These are phyloP conservation scores for Narthecium ossifragum DNA, from an alignment of 106 monocot genomes.

Conservation along the genomic window DNA sequence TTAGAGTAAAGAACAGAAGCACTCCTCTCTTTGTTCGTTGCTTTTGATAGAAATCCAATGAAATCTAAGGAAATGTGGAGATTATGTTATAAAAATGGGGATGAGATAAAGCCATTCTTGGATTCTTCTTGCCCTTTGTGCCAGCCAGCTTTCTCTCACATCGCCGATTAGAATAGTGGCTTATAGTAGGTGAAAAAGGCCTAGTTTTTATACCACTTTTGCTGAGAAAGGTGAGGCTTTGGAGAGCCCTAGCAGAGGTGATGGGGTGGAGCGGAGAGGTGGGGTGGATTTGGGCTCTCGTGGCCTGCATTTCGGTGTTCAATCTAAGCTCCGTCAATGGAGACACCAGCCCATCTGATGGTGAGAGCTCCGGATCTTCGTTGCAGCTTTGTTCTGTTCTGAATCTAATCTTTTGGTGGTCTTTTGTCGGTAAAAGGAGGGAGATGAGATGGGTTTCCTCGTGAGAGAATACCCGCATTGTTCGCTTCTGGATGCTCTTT, in stretches of 20 bases:
- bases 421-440: not conserved
- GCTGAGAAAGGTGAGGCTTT: too few relatives aligned
- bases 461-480: not conserved
- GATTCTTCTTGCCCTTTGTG: conserved; percentile 6
- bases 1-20: too few relatives aligned
- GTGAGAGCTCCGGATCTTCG: conserved; percentile 13
- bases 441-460: not conserved
- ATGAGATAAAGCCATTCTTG: not conserved
- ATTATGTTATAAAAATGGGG: not conserved
- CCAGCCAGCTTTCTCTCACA: conserved; percentile 1
- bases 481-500: too few relatives aligned
- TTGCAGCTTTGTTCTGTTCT: not conserved
- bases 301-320: conserved; percentile 31
- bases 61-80: not conserved
- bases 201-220: too few relatives aligned
- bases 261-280: conserved; percentile 1
- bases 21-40: too few relatives aligned
- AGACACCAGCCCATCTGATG: conserved; percentile 25
- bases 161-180: not conserved
- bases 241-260: too few relatives aligned
- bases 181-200: too few relatives aligned
- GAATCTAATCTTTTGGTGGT: not conserved
- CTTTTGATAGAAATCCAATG: too few relatives aligned
- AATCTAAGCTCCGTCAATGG: conserved; percentile 22
- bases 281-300: conserved; percentile 21